Conservation (phyloP, 768 basidiomycete species). For the Boletus subparvulus region DNA sequence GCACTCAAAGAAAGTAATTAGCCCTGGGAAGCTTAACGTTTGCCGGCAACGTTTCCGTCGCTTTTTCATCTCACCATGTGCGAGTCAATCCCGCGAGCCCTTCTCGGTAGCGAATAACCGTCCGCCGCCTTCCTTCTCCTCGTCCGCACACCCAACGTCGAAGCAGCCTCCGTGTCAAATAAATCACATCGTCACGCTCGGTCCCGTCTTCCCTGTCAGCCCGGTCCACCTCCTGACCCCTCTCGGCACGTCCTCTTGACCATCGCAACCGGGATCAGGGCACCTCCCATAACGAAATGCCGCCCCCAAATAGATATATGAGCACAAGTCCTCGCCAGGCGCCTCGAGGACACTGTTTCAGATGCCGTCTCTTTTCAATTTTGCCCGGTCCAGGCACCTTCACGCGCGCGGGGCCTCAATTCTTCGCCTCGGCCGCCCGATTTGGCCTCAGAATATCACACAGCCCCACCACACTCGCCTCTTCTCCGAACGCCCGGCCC, state of each 20-base stretch:
- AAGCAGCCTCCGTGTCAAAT: conserved; percentile 18
- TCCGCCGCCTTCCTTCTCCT: conserved; percentile 9
- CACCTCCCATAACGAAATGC: conserved; percentile 17
- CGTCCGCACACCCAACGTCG: conserved; percentile 15
- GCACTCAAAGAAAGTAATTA: conserved; percentile 33
- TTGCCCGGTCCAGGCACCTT: conserved; percentile 27
- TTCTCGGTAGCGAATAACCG: conserved; percentile 39
- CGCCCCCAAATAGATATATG: conserved; percentile 28
- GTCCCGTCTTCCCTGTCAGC: conserved; percentile 10
- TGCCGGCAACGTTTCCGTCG: conserved; percentile 32
- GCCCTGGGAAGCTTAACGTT: conserved; percentile 36
- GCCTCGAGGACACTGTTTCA: conserved; percentile 33
- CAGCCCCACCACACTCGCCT: conserved; percentile 18
- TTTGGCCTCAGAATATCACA: conserved; percentile 23
- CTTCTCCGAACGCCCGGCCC: conserved; percentile 11
- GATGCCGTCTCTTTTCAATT: conserved; percentile 26
- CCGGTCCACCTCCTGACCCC: not conserved
- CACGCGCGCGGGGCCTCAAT: conserved; percentile 25
- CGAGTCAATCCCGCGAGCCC: conserved; percentile 31
- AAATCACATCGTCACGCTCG: conserved; percentile 8
- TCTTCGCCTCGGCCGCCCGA: conserved; percentile 17
- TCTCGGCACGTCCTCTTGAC: not conserved
- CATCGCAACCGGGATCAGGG: conserved; percentile 23
- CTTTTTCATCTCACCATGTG: conserved; percentile 30
- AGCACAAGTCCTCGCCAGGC: conserved; percentile 2